phyloP scores from a whole-genome alignment of 352 stramenopile species.

The Phytophthora pini region DNA sequence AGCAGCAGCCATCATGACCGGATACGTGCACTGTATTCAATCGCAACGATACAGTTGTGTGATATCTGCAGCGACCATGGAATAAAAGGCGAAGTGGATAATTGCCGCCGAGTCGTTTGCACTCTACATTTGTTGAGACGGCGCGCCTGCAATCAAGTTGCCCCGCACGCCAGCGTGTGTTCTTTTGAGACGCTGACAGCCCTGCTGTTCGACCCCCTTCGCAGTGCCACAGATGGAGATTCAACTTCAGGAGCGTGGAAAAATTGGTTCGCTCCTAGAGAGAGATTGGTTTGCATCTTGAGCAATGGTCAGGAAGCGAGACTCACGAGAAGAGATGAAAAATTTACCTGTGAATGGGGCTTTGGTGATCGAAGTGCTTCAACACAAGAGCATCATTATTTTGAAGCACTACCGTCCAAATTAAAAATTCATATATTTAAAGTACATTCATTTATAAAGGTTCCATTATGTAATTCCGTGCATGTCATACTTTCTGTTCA shows the following conservation, averaged over 20 bases:
- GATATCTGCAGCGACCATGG: slow-evolving; percentile 5
- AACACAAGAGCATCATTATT: not conserved
- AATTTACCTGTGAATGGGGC: not conserved
- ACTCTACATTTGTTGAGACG: slow-evolving; percentile 15
- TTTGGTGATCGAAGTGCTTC: slow-evolving; percentile 10
- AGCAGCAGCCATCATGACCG: not conserved
- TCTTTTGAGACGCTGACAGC: slow-evolving; percentile 4
- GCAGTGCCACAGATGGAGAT: slow-evolving; percentile 10
- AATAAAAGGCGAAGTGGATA: slow-evolving; percentile 12
- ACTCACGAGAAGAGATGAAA: no score
- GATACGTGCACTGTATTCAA: not conserved
- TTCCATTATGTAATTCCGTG: not conserved
- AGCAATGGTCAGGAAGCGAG: no score
- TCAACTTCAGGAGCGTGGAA: slow-evolving; percentile 12
- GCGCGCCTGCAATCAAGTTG: slow-evolving; percentile 3
- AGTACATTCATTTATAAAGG: not conserved
- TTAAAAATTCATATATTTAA: no score
- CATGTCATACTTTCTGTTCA: not conserved
- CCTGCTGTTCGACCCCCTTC: not conserved
- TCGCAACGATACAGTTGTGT: not conserved
- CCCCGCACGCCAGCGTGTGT: slow-evolving; percentile 20
- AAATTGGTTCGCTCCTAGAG: slow-evolving; percentile 2
- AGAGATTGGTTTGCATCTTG: no score
- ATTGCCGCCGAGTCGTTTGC: slow-evolving; percentile 4
- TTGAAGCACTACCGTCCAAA: no score